Base-by-base conservation (phyloP, 2,329 filamentous ascomycete genomes). In the Ustulina deusta region DNA sequence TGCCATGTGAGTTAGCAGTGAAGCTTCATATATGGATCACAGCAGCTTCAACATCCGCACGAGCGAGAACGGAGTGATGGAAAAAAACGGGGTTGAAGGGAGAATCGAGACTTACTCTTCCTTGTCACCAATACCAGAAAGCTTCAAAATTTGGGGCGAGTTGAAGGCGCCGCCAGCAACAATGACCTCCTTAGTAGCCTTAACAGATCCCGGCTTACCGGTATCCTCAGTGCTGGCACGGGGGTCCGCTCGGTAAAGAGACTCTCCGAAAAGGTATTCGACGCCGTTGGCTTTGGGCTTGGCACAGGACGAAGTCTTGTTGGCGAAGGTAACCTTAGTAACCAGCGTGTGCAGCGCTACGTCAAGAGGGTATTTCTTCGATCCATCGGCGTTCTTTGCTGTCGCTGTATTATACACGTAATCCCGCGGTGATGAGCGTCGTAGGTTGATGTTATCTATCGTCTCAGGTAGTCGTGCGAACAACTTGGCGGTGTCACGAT, bases 131-230 rank as follows among this genome's bases (percentile, higher is more conserved):
- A 88, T 78, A 58, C 86, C 86, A 59, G 80, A 83, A 3, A 86
- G 80, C 74, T 85, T 85, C 34, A 89, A 81, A 3, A 88, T 74
- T 67, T 87, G 85, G 9, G 85, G 84, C 0, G 85, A 83, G 78
- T 87, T 85, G 78, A 83, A 87, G 1, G 81, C 79, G 38, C 85
- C 85, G 20, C 65, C 68, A 32, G 70, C 32, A 46, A 79, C 77
- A 3, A 61, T 83, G 20, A 78, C 79, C 72, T 79, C 76, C 44
- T 69, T 68, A 10, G 63, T 66, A 20, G 69, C 69, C 1, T 27
- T 49, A 6, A 65, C 69, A 11, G 59, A 64, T 2, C 69, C 69
- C 2, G 69, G 58, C 44, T 62, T 63, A 7, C 69, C 69, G 7
- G 22, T n/a, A 13, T 61, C 55, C 0, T 7, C 34, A 13, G 5